Evolutionary conservation across 2,329 filamentous ascomycete species (phyloP), one percentile per base, ranked within the genome.

Genomic region (Metarhizium guizhouense): DNA sequence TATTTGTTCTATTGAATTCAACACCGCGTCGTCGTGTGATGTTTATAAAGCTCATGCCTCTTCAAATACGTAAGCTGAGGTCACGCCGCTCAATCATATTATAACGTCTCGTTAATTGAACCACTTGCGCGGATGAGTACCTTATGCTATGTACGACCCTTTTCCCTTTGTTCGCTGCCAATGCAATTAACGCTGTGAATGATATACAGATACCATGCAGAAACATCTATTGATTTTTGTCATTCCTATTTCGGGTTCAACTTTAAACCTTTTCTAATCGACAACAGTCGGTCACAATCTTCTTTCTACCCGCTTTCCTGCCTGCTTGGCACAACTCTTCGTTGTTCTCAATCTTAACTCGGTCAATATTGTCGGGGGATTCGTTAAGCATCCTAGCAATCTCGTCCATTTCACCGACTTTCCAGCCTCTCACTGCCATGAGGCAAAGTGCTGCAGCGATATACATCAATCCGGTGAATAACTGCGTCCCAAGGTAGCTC

Each of bases 381-480:
- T 70, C 63, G 36, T 69, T 61, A 4, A 60, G 66, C 5, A 65
- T 60, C 47, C 64, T 65, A n/a, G 65, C 62, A 6, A 71, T 62
- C 54, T 71, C 68, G 6, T 62, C 57, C 5, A 69, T 60, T 53
- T 72, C 67, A 1, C 64, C 68, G 59, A 73, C 67, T 60, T 73
- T 73, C 71, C 70, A 73, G 0, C 70, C 70, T 5, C 71, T 63
- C 16, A 73, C 57, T 5, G 69, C 58, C 43, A 70, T 57, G 20
- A 72, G 56, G 20, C 65, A 71, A 1, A 64, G 18, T 0, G 66
- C 65, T 3, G 78, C 80, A 2, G 71, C 76, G 25, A 86, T 65
- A 60, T 81, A 88, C 73, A 85, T 80, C 57, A 82, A 71, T 2
- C 81, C 84, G 0, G 79, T 77, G 59, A 87, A 86, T 1, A 86